Evolutionary conservation across 1,139 yeast genomes (phyloP).

Genomic region (Pichia sp.): DNA sequence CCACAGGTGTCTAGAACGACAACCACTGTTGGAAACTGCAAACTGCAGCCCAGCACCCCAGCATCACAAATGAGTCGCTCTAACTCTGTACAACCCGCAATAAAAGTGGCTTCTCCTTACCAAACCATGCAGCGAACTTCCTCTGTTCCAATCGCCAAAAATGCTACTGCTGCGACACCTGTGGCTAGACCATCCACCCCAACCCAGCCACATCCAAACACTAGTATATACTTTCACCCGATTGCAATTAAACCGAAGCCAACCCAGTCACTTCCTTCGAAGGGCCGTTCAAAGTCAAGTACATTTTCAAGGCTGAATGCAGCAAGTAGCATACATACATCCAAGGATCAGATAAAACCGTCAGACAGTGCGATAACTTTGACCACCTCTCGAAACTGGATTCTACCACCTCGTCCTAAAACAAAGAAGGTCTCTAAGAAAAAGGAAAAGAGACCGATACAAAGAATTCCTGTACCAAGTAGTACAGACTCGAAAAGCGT

Average conservation of each 20-base stretch:
- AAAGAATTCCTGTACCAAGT: not conserved
- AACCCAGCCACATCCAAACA: constrained; percentile 29
- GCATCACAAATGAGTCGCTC: constrained; percentile 2
- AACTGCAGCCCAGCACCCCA: not conserved
- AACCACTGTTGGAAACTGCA: not conserved
- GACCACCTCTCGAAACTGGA: constrained; percentile 55
- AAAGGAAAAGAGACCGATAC: constrained; percentile 27
- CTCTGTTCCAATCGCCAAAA: not conserved
- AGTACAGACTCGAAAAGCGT: not conserved
- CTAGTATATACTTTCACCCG: constrained; percentile 24
- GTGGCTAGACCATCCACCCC: constrained; percentile 45
- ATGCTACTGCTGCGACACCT: not conserved
- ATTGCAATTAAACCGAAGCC: constrained; percentile 32
- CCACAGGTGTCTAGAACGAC: not conserved
- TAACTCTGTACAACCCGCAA: not conserved
- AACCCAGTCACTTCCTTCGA: constrained; percentile 20
- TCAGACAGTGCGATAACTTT: constrained; percentile 20
- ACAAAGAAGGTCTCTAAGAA: constrained; percentile 42
- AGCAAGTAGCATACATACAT: constrained; percentile 8
- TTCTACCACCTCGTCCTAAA: constrained; percentile 60
- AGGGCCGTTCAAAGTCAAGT: constrained; percentile 8
- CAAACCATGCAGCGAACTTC: constrained; percentile 5
- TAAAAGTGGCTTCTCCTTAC: not conserved
- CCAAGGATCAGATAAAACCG: constrained; percentile 17
- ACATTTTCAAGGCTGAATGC: constrained; percentile 1